phyloP scores from a whole-genome alignment of 768 basidiomycete genomes.

The Chlorophyllum brunneum region DNA sequence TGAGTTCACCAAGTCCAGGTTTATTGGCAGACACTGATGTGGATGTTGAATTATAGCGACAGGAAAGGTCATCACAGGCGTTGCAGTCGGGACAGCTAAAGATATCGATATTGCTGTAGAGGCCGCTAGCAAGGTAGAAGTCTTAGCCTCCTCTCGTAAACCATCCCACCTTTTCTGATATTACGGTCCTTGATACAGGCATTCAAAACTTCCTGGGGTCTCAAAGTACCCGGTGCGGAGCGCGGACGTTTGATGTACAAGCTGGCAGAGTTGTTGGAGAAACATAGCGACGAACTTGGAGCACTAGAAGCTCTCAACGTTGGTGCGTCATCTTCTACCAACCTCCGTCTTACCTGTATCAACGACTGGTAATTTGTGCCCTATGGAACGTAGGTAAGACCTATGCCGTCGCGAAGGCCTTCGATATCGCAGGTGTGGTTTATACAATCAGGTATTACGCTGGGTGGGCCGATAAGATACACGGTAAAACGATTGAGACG shows the following conservation, averaged over 20 bases:
- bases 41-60: no score
- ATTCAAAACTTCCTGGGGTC: slow-evolving; percentile 63
- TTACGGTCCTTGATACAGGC: slow-evolving; percentile 21
- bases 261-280: slow-evolving; percentile 62
- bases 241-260: slow-evolving; percentile 57
- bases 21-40: slow-evolving; percentile 11
- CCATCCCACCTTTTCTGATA: background rate
- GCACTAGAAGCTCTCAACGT: slow-evolving; percentile 75
- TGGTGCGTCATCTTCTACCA: slow-evolving; percentile 31
- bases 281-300: slow-evolving; percentile 57
- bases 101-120: slow-evolving; percentile 53
- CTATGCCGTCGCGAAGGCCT: slow-evolving; percentile 41
- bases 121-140: slow-evolving; percentile 43
- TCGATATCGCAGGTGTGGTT: slow-evolving; percentile 47
- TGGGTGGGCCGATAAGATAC: slow-evolving; percentile 87
- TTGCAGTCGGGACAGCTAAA: slow-evolving; percentile 45
- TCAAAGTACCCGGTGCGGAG: slow-evolving; percentile 48
- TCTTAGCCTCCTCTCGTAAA: background rate
- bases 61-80: slow-evolving; percentile 48
- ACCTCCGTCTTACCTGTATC: background rate
- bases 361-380: no score
- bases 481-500: slow-evolving; percentile 74
- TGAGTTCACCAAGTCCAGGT: slow-evolving; percentile 10
- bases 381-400: slow-evolving; percentile 44
- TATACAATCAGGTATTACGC: slow-evolving; percentile 71